Evolutionary conservation across 2,329 filamentous ascomycete genomes (phyloP), one percentile per base, ranked within the genome.

Genomic region (Nemania serpens): DNA sequence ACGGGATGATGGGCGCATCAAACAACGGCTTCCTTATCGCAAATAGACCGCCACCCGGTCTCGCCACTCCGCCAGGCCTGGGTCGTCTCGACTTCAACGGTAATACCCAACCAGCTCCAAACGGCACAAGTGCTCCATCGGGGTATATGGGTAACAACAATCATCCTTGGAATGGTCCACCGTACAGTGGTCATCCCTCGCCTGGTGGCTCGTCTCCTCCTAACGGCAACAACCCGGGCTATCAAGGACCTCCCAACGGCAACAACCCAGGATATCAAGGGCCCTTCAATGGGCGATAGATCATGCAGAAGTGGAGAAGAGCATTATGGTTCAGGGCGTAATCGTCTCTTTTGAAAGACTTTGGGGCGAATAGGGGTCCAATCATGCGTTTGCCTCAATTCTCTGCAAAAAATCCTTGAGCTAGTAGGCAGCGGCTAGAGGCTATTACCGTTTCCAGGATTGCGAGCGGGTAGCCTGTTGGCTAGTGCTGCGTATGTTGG

Each of bases 31-130:
- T 91, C 71, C 82, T 87, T 1, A 86, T 86, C 2, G 86, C 87
- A 36, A 90, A 82, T 69, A 88, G 91, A 0, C 93, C 93, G 22
- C 93, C 93, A 12, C 93, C 93, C 0, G 93, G 93, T 2, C 83
- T 97, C 9, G 75, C 86, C 1, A 87, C 86, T 6, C 93, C 93
- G 13, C 91, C 91, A 1, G 91, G 91, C 12, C 79, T 94, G 5
- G 68, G 68, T 48, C 71, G 75, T 34, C 53, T 63, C 37, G 49
- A 58, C 18, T 72, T 70, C 42, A 71, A 66, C 11, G 34, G 52
- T 34, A 51, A 55, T 42, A 59, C 59, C 34, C 68, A 68, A 13
- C 39, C 66, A 5, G 55, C 66, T 15, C 55, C 67, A 7, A 69
- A 58, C 36, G 68, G 67, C 25, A 55, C 66, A 22, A 69, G 47